Conservation (phyloP, 2,329 filamentous ascomycete genomes). For the Dothideomycetes sp. region DNA sequence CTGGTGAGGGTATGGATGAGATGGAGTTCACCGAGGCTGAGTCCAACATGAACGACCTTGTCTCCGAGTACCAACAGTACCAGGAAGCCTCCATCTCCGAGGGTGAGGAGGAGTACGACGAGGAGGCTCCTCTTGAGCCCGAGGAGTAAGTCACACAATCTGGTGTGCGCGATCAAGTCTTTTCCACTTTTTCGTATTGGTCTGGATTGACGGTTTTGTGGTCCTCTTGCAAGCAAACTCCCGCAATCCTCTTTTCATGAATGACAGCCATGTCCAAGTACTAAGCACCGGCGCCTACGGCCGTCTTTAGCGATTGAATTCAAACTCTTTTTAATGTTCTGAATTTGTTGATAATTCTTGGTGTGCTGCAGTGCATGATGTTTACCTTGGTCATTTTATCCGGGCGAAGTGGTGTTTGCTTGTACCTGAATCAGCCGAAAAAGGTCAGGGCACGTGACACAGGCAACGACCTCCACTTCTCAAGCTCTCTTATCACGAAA, state of each 20-base stretch:
- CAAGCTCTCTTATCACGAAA: no score
- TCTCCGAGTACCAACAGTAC: constrained; percentile 99
- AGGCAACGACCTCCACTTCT: no score
- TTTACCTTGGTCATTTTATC: no score
- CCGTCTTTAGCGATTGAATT: neutral
- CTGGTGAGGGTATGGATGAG: constrained; percentile 99
- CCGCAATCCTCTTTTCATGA: neutral
- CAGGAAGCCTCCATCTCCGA: constrained; percentile 97
- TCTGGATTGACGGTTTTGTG: neutral
- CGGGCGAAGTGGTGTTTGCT: no score
- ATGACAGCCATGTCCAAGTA: neutral
- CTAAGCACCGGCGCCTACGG: neutral
- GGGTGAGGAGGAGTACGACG: constrained; percentile 90
- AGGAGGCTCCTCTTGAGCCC: constrained; percentile 63
- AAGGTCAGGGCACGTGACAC: no score
- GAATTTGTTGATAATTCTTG: no score
- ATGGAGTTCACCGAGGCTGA: constrained; percentile 99
- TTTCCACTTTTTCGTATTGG: neutral
- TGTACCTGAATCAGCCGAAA: no score
- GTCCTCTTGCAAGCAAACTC: neutral
- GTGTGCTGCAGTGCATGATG: no score
- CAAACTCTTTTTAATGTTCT: neutral
- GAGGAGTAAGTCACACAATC: constrained; percentile 59
- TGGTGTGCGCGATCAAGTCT: no score
- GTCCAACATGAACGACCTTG: constrained; percentile 99